Percentiles rank a stretch among this genome's conserved stretches.
These are phyloP conservation scores for Patellifolia procumbens DNA, from an alignment of 179 eudicot genomes.

Conservation along the genomic window DNA sequence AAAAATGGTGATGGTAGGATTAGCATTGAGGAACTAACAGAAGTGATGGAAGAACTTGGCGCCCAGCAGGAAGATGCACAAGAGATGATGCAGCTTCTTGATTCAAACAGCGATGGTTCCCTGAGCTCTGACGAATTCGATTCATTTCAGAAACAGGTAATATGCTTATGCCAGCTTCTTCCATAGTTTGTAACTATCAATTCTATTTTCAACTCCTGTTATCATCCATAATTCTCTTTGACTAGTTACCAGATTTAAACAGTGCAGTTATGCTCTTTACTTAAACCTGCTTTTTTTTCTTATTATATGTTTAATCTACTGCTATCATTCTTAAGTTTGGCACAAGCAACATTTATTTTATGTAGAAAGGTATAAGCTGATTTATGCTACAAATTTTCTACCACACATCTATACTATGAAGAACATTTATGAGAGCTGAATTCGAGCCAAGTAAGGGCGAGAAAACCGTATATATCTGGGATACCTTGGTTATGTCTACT, in stretches of 20 bases:
- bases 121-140: conserved; percentile 92
- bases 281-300: not conserved
- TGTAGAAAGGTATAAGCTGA: not conserved
- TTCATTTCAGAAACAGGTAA: conserved; percentile 83
- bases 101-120: conserved; percentile 93
- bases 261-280: not conserved
- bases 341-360: not conserved
- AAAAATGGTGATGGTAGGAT: conserved; percentile 99
- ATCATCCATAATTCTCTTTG: not conserved
- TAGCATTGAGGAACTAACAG: conserved; percentile 93
- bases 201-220: not conserved
- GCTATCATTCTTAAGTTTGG: not conserved
- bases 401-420: not conserved
- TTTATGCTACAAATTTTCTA: not conserved
- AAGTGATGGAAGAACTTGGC: conserved; percentile 97
- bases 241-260: not conserved
- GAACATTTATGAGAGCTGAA: not conserved
- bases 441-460: not conserved
- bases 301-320: not conserved
- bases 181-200: not conserved
- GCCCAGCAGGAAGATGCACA: conserved; percentile 88
- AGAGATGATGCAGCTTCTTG: conserved; percentile 96
- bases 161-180: not conserved
- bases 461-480: not conserved
- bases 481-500: not conserved